Conservation (phyloP, 1,284 basidiomycete genomes). For the Marasmius tenuissimus region DNA sequence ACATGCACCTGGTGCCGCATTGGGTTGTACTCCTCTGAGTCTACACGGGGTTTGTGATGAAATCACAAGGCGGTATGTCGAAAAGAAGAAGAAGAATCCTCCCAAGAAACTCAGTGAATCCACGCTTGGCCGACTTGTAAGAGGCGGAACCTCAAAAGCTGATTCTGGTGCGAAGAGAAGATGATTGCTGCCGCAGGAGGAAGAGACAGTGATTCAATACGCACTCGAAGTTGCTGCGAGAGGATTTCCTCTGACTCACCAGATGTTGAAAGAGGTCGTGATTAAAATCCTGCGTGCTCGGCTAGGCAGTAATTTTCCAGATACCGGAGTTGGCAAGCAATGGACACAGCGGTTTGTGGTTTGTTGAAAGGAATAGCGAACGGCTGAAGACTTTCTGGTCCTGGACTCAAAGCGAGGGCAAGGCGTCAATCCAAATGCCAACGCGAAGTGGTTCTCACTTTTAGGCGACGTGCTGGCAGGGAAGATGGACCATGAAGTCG, state of each 20-base stretch:
- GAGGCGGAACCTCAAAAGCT: neutral
- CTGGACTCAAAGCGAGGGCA: neutral
- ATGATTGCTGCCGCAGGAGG: neutral
- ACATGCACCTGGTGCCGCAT: neutral
- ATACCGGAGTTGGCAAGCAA: neutral
- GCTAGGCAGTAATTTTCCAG: neutral
- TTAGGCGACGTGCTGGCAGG: neutral
- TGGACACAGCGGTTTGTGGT: neutral
- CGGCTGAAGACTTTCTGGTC: neutral
- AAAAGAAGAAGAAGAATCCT: neutral
- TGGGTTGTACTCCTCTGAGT: neutral
- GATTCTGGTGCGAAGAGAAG: neutral
- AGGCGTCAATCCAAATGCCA: neutral
- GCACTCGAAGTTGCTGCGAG: neutral
- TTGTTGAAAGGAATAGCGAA: neutral
- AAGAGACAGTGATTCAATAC: neutral
- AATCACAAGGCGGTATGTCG: neutral
- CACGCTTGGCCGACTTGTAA: neutral
- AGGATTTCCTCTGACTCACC: neutral
- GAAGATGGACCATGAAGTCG: neutral
- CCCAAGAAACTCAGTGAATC: neutral
- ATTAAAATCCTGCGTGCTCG: neutral
- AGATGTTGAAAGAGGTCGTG: neutral
- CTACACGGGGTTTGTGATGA: neutral
- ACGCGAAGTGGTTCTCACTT: neutral